Evolutionary conservation across 2,329 filamentous ascomycete species (phyloP).

Genomic region (Pseudocercospora ulei): DNA sequence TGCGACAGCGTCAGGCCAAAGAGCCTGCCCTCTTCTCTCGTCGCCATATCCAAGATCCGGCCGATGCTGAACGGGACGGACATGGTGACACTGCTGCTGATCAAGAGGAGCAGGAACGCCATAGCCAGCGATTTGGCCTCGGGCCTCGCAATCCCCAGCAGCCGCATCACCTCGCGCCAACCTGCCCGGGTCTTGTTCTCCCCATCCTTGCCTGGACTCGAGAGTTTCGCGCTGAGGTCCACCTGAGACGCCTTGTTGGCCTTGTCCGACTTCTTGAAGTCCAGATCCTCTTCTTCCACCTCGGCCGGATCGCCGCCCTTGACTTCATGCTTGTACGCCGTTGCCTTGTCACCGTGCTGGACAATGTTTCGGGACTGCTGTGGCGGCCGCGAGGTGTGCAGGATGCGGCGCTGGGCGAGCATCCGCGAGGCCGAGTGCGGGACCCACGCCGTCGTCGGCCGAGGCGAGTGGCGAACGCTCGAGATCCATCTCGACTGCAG

Average conservation of each 20-base stretch:
- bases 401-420: slow-evolving; percentile 14
- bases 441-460: slow-evolving; percentile 14
- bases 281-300: slow-evolving; percentile 44
- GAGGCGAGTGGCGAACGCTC: slow-evolving; percentile 10
- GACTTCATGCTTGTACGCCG: slow-evolving; percentile 20
- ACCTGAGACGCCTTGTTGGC: slow-evolving; percentile 79
- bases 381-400: slow-evolving; percentile 20
- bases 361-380: slow-evolving; percentile 16
- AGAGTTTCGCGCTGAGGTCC: slow-evolving; percentile 77
- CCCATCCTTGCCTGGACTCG: slow-evolving; percentile 58
- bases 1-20: slow-evolving; percentile 78
- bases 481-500: slow-evolving; percentile 21
- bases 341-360: slow-evolving; percentile 13
- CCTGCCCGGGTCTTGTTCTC: slow-evolving; percentile 46
- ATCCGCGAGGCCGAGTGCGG: slow-evolving; percentile 7
- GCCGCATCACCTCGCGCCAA: slow-evolving; percentile 66
- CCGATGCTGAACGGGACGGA: slow-evolving; percentile 94
- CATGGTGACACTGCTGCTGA: slow-evolving; percentile 91
- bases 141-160: slow-evolving; percentile 80
- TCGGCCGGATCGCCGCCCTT: slow-evolving; percentile 31
- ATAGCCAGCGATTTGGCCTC: slow-evolving; percentile 68
- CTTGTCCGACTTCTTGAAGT: slow-evolving; percentile 67
- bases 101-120: slow-evolving; percentile 74
- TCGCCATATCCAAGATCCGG: slow-evolving; percentile 85
- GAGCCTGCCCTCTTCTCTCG: slow-evolving; percentile 59